These are phyloP conservation scores for Suhomyces pyralidae DNA, from an alignment of 805 yeast species.

Conservation along the genomic window DNA sequence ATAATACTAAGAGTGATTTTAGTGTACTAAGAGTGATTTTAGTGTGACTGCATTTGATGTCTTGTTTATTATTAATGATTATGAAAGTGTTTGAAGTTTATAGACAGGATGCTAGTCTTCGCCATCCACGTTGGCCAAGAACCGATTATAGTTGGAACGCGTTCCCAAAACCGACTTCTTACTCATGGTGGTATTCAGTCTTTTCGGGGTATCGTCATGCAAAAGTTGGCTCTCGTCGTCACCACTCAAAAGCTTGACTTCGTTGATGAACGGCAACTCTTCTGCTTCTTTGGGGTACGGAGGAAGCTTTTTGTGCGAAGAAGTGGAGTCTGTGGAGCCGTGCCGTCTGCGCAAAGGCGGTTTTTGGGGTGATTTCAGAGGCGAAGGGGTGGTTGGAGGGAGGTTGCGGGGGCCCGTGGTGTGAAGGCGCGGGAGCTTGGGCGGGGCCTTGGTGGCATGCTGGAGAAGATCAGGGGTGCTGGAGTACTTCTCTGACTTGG, in stretches of 20 bases:
- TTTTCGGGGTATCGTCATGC: slow-evolving; percentile 6
- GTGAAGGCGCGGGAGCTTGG: slow-evolving; percentile 15
- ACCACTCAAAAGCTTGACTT: slow-evolving; percentile 24
- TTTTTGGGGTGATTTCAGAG: slow-evolving; percentile 2
- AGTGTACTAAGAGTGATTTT: no score
- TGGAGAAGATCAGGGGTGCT: slow-evolving; percentile 17
- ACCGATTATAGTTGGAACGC: slow-evolving; percentile 35
- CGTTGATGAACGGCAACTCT: slow-evolving; percentile 38
- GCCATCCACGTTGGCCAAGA: slow-evolving; percentile 29
- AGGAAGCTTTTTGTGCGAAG: slow-evolving; percentile 16
- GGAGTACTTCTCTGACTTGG: slow-evolving; percentile 5
- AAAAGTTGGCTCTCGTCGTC: slow-evolving; percentile 6
- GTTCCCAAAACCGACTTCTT: slow-evolving; percentile 39
- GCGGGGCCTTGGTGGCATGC: slow-evolving; percentile 10
- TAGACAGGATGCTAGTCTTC: slow-evolving; percentile 1
- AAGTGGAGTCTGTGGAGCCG: slow-evolving; percentile 4
- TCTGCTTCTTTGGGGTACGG: slow-evolving; percentile 18
- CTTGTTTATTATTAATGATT: no score
- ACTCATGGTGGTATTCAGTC: slow-evolving; percentile 31
- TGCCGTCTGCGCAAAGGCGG: slow-evolving; percentile 1
- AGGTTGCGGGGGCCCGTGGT: slow-evolving; percentile 13
- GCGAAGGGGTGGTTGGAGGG: not conserved
- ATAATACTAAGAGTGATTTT: no score
- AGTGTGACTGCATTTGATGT: no score
- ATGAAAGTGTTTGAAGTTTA: no score